Evolutionary conservation across 176 grass and related monocot species (phyloP), one percentile per base, ranked within the genome.

Genomic region (Hyparrhenia diplandra): DNA sequence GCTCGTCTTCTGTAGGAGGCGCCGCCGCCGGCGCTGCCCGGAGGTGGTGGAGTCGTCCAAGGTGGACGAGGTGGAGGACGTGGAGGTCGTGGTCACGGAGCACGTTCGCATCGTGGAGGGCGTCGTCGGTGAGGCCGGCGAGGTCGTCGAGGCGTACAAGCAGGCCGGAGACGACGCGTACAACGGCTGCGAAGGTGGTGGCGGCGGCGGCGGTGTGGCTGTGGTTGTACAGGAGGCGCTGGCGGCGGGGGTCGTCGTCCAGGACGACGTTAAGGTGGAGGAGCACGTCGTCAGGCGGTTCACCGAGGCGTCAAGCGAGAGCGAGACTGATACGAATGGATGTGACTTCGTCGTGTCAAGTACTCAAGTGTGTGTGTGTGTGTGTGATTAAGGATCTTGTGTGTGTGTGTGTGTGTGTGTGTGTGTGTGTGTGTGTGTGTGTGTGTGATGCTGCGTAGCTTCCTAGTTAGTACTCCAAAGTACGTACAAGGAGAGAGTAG

Each of bases 1-100:
- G 16, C 75, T 75, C 23, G 43, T 66, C 31, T 24, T 83, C 14
- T 10, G 27, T 61, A 39, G 81, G 70, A 35, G 80, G 42, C 42
- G 41, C 14, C 42, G 69, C 13, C 57, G 59, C 31, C 30, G 59
- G n/a, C 45, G 45, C 14, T 2, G 78, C 32, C 37, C 52, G 6
- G 24, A 59, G 21, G 66, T 43, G 16, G 78, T 59, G 16, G 81
- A 74, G 70, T 59, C 66, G 60, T 30, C 13, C 17, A 74, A 83
- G 69, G 60, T 66, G 21, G 42, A 74, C 21, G 58, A 83, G 43
- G 81, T 74, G 70, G 81, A 83, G 59, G 81, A 83, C 59, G 81
- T 83, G 70, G 81, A 74, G 81, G 42, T 83, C 10, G 74, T 54
- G 43, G 60, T 75, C 3, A 83, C 81, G n/a, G 81, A 75, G 81